Percentiles rank a stretch among this genome's conserved stretches.
phyloP scores from a whole-genome alignment of 2,329 filamentous ascomycete species.

The Penicillium verrucosum region DNA sequence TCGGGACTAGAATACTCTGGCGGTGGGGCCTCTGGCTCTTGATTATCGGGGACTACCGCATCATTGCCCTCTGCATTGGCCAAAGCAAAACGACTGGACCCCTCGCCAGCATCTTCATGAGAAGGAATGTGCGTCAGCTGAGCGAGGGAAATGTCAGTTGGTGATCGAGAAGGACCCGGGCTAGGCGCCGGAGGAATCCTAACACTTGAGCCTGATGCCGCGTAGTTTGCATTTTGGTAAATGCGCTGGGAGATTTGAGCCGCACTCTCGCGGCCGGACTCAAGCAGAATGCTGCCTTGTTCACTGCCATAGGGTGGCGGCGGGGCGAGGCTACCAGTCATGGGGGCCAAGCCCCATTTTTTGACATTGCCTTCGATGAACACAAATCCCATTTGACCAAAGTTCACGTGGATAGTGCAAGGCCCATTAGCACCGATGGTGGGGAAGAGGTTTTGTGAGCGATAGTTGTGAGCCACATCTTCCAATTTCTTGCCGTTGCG shows the following conservation, averaged over 20 bases:
- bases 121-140: constrained; percentile 71
- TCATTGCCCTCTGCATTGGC: constrained; percentile 20
- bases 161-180: constrained; percentile 83
- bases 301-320: constrained; percentile 96
- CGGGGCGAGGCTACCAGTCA: constrained; percentile 90
- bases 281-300: constrained; percentile 91
- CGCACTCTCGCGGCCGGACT: constrained; percentile 67
- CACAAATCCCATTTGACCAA: constrained; percentile 95
- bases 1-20: constrained; percentile 56
- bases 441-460: constrained; percentile 95
- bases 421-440: constrained; percentile 95
- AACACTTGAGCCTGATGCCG: constrained; percentile 74
- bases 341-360: constrained; percentile 97
- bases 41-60: constrained; percentile 16
- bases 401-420: constrained; percentile 90
- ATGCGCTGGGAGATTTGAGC: constrained; percentile 39
- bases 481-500: constrained; percentile 97
- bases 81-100: constrained; percentile 53
- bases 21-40: constrained; percentile 31
- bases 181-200: constrained; percentile 71
- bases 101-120: constrained; percentile 67
- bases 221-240: constrained; percentile 60
- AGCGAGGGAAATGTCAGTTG: constrained; percentile 92
- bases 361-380: constrained; percentile 99
- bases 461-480: constrained; percentile 87